A percentile compares a stretch with the other conserved stretches of the same genome.
These are phyloP conservation scores for Brachypodium distachyon DNA, from an alignment of 202 grass and related monocot species.

Conservation along the genomic window DNA sequence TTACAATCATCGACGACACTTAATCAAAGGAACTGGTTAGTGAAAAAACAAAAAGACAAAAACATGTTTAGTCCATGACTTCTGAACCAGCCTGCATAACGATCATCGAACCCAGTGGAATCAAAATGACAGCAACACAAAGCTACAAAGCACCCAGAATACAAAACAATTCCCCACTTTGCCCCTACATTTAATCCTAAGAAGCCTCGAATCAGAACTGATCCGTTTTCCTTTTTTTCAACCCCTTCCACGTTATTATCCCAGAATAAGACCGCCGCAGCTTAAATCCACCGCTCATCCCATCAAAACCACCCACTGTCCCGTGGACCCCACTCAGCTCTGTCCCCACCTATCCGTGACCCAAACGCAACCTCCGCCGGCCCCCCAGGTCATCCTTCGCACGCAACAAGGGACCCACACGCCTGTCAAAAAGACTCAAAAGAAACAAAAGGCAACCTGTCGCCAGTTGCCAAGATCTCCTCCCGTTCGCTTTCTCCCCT, in stretches of 20 bases:
- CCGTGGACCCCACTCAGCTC: not conserved
- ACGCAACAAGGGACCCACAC: not conserved
- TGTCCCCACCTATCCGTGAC: not conserved
- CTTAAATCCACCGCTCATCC: not conserved
- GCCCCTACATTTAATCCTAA: not conserved
- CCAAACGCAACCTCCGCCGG: not conserved
- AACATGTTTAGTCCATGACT: too few relatives aligned
- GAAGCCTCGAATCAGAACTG: not conserved
- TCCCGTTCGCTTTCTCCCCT: not conserved
- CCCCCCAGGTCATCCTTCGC: not conserved
- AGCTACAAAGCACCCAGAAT: not conserved
- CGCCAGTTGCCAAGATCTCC: not conserved
- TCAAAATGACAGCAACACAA: too few relatives aligned
- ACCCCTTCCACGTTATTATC: not conserved
- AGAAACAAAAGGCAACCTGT: not conserved
- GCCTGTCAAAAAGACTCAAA: not conserved
- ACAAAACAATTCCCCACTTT: not conserved
- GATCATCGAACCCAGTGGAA: too few relatives aligned
- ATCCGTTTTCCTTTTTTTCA: not conserved
- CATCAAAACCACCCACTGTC: not conserved
- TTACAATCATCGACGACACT: too few relatives aligned
- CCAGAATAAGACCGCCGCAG: not conserved
- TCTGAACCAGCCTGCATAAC: too few relatives aligned
- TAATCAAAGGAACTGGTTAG: too few relatives aligned
- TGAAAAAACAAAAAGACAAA: too few relatives aligned